These are phyloP conservation scores for Coemansia sp. DNA, from an alignment of 371 early-diverging fungal genomes.

Conservation along the genomic window DNA sequence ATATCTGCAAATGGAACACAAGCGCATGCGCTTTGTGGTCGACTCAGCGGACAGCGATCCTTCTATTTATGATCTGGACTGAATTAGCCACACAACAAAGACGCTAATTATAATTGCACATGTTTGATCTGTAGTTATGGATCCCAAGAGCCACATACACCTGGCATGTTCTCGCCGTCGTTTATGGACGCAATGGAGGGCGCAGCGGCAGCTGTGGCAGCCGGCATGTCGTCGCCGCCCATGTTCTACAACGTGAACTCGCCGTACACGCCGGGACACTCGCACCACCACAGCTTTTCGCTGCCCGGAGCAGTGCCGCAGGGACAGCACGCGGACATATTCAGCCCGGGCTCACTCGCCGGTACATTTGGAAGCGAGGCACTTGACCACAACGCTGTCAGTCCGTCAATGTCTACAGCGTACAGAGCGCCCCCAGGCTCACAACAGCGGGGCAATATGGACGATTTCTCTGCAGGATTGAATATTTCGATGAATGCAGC, in stretches of 20 bases:
- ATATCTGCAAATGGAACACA: not conserved
- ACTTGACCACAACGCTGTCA: conserved; percentile 16
- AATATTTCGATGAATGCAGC: conserved; percentile 47
- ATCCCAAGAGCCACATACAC: conserved; percentile 56
- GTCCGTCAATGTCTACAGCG: not conserved
- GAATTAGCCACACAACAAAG: not conserved
- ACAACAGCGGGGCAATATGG: conserved; percentile 9
- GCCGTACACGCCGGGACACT: conserved; percentile 36
- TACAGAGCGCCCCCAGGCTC: not conserved
- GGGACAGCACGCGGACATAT: conserved; percentile 10
- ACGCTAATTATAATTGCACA: not conserved
- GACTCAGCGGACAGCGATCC: not conserved
- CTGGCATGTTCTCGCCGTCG: conserved; percentile 67
- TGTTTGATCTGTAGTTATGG: not conserved
- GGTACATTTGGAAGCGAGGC: conserved; percentile 21
- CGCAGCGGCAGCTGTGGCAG: conserved; percentile 40
- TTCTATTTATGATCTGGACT: not conserved
- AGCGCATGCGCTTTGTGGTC: not conserved
- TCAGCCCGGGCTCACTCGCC: conserved; percentile 14
- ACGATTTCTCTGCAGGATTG: conserved; percentile 39
- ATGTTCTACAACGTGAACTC: conserved; percentile 46
- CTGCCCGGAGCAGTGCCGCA: conserved; percentile 28
- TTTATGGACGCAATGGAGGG: conserved; percentile 63
- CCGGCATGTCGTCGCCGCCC: conserved; percentile 45
- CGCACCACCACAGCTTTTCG: conserved; percentile 41